Evolutionary conservation across 345 rosid genomes (phyloP).

Genomic region (Sisymbrium irio): DNA sequence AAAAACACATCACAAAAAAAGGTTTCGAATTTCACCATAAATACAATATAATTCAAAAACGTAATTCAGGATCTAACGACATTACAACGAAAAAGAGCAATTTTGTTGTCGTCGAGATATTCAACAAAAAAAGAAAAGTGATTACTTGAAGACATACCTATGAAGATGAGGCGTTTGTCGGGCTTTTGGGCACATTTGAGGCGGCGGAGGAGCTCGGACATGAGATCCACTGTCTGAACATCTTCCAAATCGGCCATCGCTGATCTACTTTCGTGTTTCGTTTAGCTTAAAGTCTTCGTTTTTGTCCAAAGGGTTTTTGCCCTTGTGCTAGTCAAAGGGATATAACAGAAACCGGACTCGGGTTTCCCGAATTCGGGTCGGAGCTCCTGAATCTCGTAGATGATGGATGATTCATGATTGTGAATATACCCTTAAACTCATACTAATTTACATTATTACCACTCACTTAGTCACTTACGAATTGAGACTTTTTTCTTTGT

Average conservation of each 20-base stretch:
- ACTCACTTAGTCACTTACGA: too few relatives aligned
- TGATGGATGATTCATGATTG: neutral
- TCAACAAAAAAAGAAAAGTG: neutral
- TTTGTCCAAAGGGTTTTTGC: neutral
- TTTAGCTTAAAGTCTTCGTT: constrained; percentile 18
- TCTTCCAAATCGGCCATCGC: constrained; percentile 59
- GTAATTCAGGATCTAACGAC: constrained; percentile 2
- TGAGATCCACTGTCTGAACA: constrained; percentile 70
- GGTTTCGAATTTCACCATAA: neutral
- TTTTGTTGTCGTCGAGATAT: neutral
- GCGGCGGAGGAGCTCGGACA: constrained; percentile 89
- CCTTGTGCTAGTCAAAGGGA: constrained; percentile 7
- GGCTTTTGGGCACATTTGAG: constrained; percentile 77
- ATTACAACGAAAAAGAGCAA: neutral
- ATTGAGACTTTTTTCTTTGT: too few relatives aligned
- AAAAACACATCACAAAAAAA: neutral
- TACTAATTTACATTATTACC: neutral
- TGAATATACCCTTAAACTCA: neutral
- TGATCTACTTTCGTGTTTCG: constrained; percentile 18
- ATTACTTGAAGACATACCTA: constrained; percentile 45
- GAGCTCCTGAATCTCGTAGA: constrained; percentile 5
- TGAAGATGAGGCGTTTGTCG: constrained; percentile 86
- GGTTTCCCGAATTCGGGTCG: constrained; percentile 13
- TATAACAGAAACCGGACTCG: constrained; percentile 24
- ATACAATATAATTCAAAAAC: neutral